Conservation (phyloP, 257 asterid genomes). For the Agastache rugosa region DNA sequence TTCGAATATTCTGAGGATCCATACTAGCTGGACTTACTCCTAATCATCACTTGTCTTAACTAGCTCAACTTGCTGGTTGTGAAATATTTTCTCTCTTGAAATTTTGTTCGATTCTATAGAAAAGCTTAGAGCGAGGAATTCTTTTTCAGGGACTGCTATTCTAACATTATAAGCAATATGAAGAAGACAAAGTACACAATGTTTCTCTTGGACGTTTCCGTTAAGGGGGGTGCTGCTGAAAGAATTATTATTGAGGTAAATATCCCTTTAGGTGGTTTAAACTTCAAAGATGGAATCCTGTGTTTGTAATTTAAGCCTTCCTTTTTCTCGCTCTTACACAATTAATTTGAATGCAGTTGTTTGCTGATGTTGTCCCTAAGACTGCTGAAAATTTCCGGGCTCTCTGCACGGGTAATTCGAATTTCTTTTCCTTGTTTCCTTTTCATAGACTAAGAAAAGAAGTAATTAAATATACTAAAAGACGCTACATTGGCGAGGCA, state of each 20-base stretch:
- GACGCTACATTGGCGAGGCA: not conserved
- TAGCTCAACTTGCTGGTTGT: conserved; percentile 11
- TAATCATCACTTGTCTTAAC: not conserved
- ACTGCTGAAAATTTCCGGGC: conserved; percentile 98
- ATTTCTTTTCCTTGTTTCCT: conserved; percentile 8
- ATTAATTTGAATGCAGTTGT: conserved; percentile 61
- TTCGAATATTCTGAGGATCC: not conserved
- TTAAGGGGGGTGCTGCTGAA: conserved; percentile 70
- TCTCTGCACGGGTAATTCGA: conserved; percentile 84
- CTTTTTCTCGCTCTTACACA: conserved; percentile 27
- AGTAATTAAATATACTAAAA: not conserved
- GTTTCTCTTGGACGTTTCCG: conserved; percentile 81
- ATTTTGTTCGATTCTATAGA: conserved; percentile 22
- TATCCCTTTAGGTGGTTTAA: conserved; percentile 19
- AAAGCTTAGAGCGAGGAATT: conserved; percentile 22
- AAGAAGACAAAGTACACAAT: conserved; percentile 68
- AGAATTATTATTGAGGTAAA: conserved; percentile 80
- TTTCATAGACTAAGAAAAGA: not conserved
- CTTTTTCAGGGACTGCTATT: conserved; percentile 24
- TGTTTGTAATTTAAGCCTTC: conserved; percentile 20
- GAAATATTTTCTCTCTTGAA: conserved; percentile 3
- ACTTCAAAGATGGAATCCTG: not conserved
- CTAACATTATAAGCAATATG: conserved; percentile 48
- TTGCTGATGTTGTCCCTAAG: conserved; percentile 90
- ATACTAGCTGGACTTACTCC: conserved; percentile 2